These are phyloP conservation scores for Nepenthes mirabilis DNA, from an alignment of 148 eudicot genomes.

Conservation along the genomic window DNA sequence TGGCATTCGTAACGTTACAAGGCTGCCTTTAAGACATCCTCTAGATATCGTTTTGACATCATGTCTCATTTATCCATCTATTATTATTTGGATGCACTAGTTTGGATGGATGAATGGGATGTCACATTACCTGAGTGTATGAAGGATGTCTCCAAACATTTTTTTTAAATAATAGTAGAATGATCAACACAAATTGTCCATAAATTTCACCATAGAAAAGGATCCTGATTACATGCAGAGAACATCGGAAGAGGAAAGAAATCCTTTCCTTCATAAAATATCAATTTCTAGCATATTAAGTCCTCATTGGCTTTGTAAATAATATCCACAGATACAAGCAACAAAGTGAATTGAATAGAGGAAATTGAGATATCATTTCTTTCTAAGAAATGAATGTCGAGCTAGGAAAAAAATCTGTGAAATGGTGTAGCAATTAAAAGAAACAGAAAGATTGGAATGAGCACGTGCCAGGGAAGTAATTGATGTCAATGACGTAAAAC, in stretches of 20 bases:
- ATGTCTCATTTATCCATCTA: too few relatives aligned
- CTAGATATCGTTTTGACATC: background rate
- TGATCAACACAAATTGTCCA: background rate
- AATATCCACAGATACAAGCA: background rate
- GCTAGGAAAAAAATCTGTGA: too few relatives aligned
- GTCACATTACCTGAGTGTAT: too few relatives aligned
- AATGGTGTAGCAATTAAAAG: background rate
- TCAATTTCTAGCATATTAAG: too few relatives aligned
- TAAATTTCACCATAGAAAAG: background rate
- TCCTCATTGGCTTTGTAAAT: too few relatives aligned
- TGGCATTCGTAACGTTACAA: background rate
- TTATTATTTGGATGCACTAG: too few relatives aligned
- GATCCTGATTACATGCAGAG: too few relatives aligned
- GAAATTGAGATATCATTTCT: too few relatives aligned
- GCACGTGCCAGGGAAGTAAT: constrained; percentile 38
- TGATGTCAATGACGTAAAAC: constrained; percentile 41
- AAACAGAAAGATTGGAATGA: background rate
- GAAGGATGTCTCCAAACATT: background rate
- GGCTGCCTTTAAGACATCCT: background rate
- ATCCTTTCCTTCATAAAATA: too few relatives aligned
- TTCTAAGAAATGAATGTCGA: too few relatives aligned
- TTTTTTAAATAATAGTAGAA: background rate
- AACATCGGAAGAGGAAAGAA: too few relatives aligned
- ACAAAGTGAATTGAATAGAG: background rate
- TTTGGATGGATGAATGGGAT: too few relatives aligned